Conservation (phyloP, 176 grass and related monocot species). For the Hyparrhenia diplandra region DNA sequence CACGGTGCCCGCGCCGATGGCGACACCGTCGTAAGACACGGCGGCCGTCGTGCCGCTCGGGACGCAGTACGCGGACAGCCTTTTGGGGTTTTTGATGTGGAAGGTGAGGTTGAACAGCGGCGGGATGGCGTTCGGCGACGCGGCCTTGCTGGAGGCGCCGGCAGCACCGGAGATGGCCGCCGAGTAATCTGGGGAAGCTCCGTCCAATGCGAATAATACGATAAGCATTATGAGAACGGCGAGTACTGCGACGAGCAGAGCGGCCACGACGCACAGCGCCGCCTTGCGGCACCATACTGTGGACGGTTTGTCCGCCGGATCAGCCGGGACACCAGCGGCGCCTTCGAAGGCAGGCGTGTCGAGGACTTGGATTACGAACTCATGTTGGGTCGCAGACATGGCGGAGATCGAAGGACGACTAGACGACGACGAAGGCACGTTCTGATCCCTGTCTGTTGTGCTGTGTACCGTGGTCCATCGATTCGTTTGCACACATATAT, state of each 20-base stretch:
- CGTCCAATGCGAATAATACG: background rate
- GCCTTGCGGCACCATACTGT: background rate
- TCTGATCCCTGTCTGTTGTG: no score
- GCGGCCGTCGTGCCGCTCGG: background rate
- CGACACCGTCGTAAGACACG: background rate
- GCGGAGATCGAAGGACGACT: background rate
- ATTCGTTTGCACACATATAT: background rate
- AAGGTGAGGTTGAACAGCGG: constrained; percentile 4
- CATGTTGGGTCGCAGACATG: background rate
- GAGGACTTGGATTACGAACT: background rate
- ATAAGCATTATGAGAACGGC: no score
- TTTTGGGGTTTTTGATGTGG: background rate
- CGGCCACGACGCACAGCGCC: background rate
- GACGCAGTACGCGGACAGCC: background rate
- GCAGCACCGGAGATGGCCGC: background rate
- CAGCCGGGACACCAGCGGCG: no score
- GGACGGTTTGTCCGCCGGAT: background rate
- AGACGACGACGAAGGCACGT: background rate
- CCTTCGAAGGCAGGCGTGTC: background rate
- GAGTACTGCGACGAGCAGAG: background rate
- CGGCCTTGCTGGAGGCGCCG: background rate
- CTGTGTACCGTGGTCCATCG: background rate
- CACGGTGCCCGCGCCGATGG: background rate
- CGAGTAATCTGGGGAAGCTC: background rate
- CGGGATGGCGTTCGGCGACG: background rate